Conservation (phyloP, 2,329 filamentous ascomycete genomes). For the Calonectria honghensis region DNA sequence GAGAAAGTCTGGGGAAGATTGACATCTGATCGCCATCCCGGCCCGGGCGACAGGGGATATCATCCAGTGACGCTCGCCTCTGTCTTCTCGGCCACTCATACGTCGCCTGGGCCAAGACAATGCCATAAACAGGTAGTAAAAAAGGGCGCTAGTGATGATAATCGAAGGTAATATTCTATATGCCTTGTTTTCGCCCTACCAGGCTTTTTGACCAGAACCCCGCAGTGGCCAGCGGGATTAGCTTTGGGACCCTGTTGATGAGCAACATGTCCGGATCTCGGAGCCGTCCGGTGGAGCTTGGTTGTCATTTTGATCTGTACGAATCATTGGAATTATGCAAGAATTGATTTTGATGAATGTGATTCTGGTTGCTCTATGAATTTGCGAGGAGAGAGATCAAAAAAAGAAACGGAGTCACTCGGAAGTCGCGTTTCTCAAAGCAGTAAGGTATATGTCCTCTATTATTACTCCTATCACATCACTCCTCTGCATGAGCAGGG, state of each 20-base stretch:
- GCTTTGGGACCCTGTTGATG: neutral
- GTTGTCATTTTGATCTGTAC: neutral
- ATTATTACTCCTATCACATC: constrained; percentile 1
- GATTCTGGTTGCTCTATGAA: neutral
- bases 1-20: constrained; percentile 31
- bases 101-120: neutral
- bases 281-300: neutral
- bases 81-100: constrained; percentile 1
- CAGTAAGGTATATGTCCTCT: constrained; percentile 26
- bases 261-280: constrained; percentile 9
- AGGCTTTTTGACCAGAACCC: constrained; percentile 24
- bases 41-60: constrained; percentile 13
- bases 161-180: neutral
- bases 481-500: constrained; percentile 16
- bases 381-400: neutral
- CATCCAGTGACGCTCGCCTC: constrained; percentile 1
- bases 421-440: constrained; percentile 27
- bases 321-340: too few relatives aligned
- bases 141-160: constrained; percentile 6
- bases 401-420: neutral
- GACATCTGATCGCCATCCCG: constrained; percentile 32
- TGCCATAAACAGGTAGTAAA: neutral
- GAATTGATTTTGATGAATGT: neutral
- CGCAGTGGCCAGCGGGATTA: constrained; percentile 4
- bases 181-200: constrained; percentile 14